Conservation (phyloP, 345 rosid species). For the Cochlearia excelsa region DNA sequence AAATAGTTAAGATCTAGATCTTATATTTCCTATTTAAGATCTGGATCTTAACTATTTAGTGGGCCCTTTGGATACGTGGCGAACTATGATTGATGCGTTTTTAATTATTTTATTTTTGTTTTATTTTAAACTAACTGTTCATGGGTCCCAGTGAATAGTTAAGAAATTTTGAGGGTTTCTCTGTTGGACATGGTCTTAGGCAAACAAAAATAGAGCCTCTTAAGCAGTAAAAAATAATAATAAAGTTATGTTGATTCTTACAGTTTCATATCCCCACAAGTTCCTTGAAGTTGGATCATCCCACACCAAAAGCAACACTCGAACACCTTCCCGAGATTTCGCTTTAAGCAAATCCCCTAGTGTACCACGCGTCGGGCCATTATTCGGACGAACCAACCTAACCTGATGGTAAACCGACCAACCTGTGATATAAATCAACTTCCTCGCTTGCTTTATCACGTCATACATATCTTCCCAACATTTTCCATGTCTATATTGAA, state of each 20-base stretch:
- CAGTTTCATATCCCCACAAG: slow-evolving; percentile 59
- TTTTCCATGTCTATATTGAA: slow-evolving; percentile 49
- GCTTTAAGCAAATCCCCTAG: slow-evolving; percentile 76
- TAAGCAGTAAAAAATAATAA: not conserved
- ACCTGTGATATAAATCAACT: slow-evolving; percentile 78
- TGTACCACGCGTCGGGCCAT: slow-evolving; percentile 35
- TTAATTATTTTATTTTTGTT: too few relatives aligned
- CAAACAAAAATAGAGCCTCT: not conserved
- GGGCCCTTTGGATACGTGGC: too few relatives aligned
- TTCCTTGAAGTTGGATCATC: slow-evolving; percentile 93
- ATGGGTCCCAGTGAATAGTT: too few relatives aligned
- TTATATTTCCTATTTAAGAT: too few relatives aligned
- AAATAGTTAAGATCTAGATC: too few relatives aligned
- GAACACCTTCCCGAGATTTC: slow-evolving; percentile 92
- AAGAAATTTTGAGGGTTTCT: too few relatives aligned
- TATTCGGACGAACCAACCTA: slow-evolving; percentile 55
- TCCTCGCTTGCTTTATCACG: slow-evolving; percentile 74
- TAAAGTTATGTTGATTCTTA: slow-evolving; percentile 36
- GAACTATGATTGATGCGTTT: too few relatives aligned
- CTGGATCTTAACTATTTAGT: too few relatives aligned
- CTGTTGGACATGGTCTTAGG: too few relatives aligned
- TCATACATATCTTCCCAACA: slow-evolving; percentile 79
- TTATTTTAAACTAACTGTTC: too few relatives aligned
- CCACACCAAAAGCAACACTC: slow-evolving; percentile 91
- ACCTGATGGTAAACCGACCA: slow-evolving; percentile 78